Evolutionary conservation across 2,329 filamentous ascomycete species (phyloP), one percentile per base, ranked within the genome.

Genomic region (Podosphaera fusca): DNA sequence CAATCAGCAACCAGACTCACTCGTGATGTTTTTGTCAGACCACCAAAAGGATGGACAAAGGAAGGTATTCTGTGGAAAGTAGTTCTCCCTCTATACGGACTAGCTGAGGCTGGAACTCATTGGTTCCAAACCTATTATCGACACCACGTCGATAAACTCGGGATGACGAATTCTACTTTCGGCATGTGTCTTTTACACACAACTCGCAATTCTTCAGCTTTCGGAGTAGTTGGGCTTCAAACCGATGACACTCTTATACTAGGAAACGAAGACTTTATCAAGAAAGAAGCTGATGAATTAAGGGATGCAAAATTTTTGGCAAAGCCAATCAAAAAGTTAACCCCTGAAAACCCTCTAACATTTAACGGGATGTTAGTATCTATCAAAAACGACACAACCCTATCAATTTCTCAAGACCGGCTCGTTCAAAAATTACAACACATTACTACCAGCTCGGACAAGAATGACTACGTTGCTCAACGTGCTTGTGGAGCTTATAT

Each of bases 41-140:
- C 33, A 55, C 21, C 45, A 47, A 47, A 47, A 47, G 45, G 45
- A 47, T 47, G 45, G 45, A 47, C 45, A 8, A 47, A 47, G 45
- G 42, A 56, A 36, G 46, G 36, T 50, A 35, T 33, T 21, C 34
- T 56, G 30, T 35, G 47, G 21, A 49, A 35, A 30, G 46, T 56
- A 12, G 30, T 50, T 4, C 31, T 36, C 31, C 42, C 55, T 35
- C 36, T 56, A 56, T 51, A 56, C 31, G 46, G 46, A 51, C 8
- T 56, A 31, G 29, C 55, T 34, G 55, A 56, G 36, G 42, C 55
- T 50, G 45, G 55, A 56, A 56, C 40, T 30, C 55, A 56, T 51
- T 56, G 46, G 55, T 51, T 31, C 31, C 31, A 30, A 21, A 56
- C 55, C 29, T 56, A 56, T 36, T 36, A 50, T 51, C 31, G 34